Percentiles rank a stretch among this genome's conserved stretches.
Conservation (phyloP, 2,329 filamentous ascomycete genomes). For the Nemania serpens region DNA sequence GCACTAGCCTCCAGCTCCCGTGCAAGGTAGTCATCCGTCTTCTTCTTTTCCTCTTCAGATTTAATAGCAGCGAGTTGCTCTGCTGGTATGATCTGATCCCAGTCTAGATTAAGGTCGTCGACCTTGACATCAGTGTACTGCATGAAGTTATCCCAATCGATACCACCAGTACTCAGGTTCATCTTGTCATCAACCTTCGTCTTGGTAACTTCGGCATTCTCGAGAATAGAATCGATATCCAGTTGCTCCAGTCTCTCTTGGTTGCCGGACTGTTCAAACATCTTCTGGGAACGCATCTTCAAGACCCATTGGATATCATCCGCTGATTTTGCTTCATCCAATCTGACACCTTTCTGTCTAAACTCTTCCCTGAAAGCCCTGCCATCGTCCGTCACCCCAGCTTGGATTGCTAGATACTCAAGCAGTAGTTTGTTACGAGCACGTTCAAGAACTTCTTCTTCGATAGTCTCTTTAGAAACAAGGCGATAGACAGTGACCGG, state of each 20-base stretch:
- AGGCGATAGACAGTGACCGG: slow-evolving; percentile 96
- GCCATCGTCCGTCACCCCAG: slow-evolving; percentile 93
- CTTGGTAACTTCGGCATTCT: slow-evolving; percentile 95
- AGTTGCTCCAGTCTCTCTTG: slow-evolving; percentile 96
- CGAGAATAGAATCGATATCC: slow-evolving; percentile 95
- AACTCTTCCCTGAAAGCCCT: slow-evolving; percentile 77
- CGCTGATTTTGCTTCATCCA: slow-evolving; percentile 82
- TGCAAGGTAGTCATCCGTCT: slow-evolving; percentile 81
- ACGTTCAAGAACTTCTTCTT: slow-evolving; percentile 95
- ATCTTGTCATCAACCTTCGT: slow-evolving; percentile 94
- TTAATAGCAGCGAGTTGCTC: slow-evolving; percentile 90
- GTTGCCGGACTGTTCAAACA: slow-evolving; percentile 97
- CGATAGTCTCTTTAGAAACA: slow-evolving; percentile 96
- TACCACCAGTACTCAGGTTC: slow-evolving; percentile 84
- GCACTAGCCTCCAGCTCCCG: slow-evolving; percentile 84
- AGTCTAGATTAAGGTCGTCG: slow-evolving; percentile 77
- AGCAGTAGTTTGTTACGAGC: slow-evolving; percentile 97
- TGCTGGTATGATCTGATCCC: slow-evolving; percentile 98
- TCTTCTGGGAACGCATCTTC: slow-evolving; percentile 97
- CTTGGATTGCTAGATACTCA: slow-evolving; percentile 96
- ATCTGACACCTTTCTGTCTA: slow-evolving; percentile 74
- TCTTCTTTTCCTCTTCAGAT: slow-evolving; percentile 81
- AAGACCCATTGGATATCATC: slow-evolving; percentile 96
- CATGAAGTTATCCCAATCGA: slow-evolving; percentile 89
- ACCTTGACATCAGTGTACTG: slow-evolving; percentile 98